A percentile compares a stretch with the other conserved stretches of the same genome.
Evolutionary conservation across 345 rosid genomes (phyloP).

Genomic region (Erodium maritimum): DNA sequence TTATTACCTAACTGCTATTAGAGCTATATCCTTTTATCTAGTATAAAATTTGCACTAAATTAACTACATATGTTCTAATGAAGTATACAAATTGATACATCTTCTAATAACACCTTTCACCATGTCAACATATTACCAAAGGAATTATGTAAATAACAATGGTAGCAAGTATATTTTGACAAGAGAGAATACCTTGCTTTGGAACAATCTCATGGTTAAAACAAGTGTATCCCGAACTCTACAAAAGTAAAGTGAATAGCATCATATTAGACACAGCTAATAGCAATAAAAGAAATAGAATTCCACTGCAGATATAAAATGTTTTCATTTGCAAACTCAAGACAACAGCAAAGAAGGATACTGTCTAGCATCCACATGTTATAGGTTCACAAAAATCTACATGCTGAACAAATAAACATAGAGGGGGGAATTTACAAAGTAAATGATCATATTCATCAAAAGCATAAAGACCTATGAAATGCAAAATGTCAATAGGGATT

Average conservation of each 20-base stretch:
- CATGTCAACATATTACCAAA: too few species aligned
- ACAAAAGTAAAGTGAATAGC: conserved; percentile 8
- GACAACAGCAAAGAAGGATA: not conserved
- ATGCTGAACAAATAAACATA: not conserved
- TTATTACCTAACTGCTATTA: not conserved
- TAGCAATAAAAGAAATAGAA: not conserved
- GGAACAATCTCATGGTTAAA: conserved; percentile 62
- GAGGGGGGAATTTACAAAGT: not conserved
- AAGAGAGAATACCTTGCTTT: conserved; percentile 43
- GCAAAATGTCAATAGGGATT: not conserved
- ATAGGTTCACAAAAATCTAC: too few species aligned
- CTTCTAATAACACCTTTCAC: too few species aligned
- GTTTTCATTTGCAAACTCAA: not conserved
- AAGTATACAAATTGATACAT: too few species aligned
- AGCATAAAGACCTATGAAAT: not conserved
- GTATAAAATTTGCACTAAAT: too few species aligned
- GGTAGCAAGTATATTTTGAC: too few species aligned
- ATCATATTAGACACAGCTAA: not conserved
- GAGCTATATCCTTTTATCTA: not conserved
- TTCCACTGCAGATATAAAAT: too few species aligned
- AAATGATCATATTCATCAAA: not conserved
- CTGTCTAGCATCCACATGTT: too few species aligned
- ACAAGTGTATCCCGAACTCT: conserved; percentile 70
- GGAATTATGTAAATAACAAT: too few species aligned
- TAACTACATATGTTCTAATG: not conserved